Evolutionary conservation across 805 yeast species (phyloP).

Genomic region (Komagataella pseudopastoris): DNA sequence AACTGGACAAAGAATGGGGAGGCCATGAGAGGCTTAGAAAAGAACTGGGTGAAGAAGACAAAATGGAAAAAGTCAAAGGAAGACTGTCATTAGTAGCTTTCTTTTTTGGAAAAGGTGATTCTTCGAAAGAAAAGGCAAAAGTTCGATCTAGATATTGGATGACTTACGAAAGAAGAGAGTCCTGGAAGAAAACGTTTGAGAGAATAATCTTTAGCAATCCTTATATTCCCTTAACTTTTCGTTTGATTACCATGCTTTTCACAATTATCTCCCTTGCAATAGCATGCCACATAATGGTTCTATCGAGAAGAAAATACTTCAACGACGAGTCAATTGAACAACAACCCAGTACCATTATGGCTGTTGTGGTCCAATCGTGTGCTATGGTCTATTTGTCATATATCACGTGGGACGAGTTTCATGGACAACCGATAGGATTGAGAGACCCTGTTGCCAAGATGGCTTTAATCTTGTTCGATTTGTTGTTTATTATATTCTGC

Average conservation of each 20-base stretch:
- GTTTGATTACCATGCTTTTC: slow-evolving; percentile 45
- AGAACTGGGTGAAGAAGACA: slow-evolving; percentile 28
- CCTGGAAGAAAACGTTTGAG: slow-evolving; percentile 48
- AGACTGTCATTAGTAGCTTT: not conserved
- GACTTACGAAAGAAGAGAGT: slow-evolving; percentile 46
- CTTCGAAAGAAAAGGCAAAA: slow-evolving; percentile 14
- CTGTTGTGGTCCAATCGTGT: slow-evolving; percentile 68
- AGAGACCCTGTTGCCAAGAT: slow-evolving; percentile 78
- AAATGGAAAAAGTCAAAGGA: slow-evolving; percentile 5
- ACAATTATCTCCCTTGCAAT: slow-evolving; percentile 60
- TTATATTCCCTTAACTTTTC: slow-evolving; percentile 63
- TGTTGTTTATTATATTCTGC: slow-evolving; percentile 77
- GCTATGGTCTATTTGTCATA: slow-evolving; percentile 69
- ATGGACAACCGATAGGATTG: slow-evolving; percentile 84
- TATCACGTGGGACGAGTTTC: slow-evolving; percentile 83
- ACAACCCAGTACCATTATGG: slow-evolving; percentile 88
- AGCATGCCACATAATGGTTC: slow-evolving; percentile 43
- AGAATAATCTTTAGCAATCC: slow-evolving; percentile 61
- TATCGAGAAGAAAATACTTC: slow-evolving; percentile 15
- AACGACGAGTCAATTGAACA: slow-evolving; percentile 35
- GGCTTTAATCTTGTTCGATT: slow-evolving; percentile 67
- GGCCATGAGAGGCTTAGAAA: slow-evolving; percentile 52
- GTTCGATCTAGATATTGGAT: slow-evolving; percentile 50
- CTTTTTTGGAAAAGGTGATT: not conserved
- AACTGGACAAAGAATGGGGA: slow-evolving; percentile 48